Base-by-base conservation (phyloP, 805 yeast species). In the Pichia occidentalis region DNA sequence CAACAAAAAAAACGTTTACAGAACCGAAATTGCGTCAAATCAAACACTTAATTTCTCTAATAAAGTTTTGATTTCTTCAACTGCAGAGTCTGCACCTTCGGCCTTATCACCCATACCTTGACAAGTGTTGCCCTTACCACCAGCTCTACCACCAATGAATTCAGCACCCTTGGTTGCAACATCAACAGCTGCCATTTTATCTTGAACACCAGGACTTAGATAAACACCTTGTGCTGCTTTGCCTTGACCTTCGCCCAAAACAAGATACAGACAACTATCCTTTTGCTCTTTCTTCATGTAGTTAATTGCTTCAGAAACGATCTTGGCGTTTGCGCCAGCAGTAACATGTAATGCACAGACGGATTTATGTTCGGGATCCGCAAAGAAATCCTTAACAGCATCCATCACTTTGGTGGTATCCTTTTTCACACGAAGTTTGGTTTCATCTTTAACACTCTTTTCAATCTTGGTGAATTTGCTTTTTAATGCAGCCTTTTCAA, bases 171-270 rank as follows among this genome's bases (percentile, higher is more conserved):
- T 65, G 37, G 70, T 63, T 23, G 94, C 94, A 49, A 87, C 71
- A 21, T 75, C 87, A 41, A 80, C 71, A 37, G 94, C 88, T 47
- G 80, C 72, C 16, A 86, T 69, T 56, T 77, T 72, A 32, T 68
- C 68, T 47, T 80, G 64, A 27, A 87, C 84, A 29, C 63, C 77
- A 45, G 83, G 78, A 2, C 90, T 75, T 35, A 92, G 70, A 64
- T 79, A 92, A 59, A 95, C 87, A 48, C 97, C 98, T 56, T 92
- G 98, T 11, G 97, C 97, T 54, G 90, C 85, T 65, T 81, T 87
- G 14, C 66, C 66, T 13, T 26, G 32, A 17, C 54, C 61, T 22
- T 46, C 52, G 54, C 94, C 94, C 13, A 95, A 79, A 49, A 88
- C 73, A 55, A 88, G 67, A 59, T 85, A 88, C 36, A 87, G 69